Conservation (phyloP, 495 filamentous ascomycete genomes). For the Penicillium bialowiezense region DNA sequence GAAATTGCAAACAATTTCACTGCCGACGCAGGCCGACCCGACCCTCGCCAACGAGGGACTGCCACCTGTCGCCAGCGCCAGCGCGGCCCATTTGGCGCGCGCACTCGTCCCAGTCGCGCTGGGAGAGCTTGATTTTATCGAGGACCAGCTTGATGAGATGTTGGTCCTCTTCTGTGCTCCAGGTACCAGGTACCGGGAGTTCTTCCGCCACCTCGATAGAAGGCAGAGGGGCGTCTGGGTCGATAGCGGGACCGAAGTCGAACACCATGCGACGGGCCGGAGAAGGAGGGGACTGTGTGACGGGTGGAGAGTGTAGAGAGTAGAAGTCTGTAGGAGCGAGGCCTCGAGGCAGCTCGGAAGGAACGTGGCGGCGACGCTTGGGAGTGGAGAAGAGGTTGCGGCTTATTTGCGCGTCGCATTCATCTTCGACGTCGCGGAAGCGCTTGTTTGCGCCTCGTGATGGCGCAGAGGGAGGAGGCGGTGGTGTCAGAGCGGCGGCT, state of each 20-base stretch:
- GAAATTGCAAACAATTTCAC: slow-evolving; percentile 17
- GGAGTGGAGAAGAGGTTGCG: slow-evolving; percentile 57
- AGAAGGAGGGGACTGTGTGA: slow-evolving; percentile 38
- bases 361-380: slow-evolving; percentile 62
- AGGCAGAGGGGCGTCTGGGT: slow-evolving; percentile 39
- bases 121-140: slow-evolving; percentile 69
- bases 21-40: slow-evolving; percentile 48
- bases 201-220: slow-evolving; percentile 38
- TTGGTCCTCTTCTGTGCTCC: slow-evolving; percentile 68
- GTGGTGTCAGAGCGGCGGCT: slow-evolving; percentile 24
- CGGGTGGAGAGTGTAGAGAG: slow-evolving; percentile 45
- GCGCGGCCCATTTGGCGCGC: slow-evolving; percentile 59
- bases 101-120: slow-evolving; percentile 77
- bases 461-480: slow-evolving; percentile 33
- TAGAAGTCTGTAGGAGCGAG: slow-evolving; percentile 65
- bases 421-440: slow-evolving; percentile 52
- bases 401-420: slow-evolving; percentile 42
- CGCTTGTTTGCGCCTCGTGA: slow-evolving; percentile 61
- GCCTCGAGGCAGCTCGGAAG: slow-evolving; percentile 65
- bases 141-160: slow-evolving; percentile 70
- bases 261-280: slow-evolving; percentile 18
- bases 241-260: slow-evolving; percentile 11
- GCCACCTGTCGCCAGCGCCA: slow-evolving; percentile 69
- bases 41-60: slow-evolving; percentile 60
- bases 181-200: slow-evolving; percentile 33